phyloP scores from a whole-genome alignment of 495 filamentous ascomycete genomes.

The Corynascus novoguineensis region DNA sequence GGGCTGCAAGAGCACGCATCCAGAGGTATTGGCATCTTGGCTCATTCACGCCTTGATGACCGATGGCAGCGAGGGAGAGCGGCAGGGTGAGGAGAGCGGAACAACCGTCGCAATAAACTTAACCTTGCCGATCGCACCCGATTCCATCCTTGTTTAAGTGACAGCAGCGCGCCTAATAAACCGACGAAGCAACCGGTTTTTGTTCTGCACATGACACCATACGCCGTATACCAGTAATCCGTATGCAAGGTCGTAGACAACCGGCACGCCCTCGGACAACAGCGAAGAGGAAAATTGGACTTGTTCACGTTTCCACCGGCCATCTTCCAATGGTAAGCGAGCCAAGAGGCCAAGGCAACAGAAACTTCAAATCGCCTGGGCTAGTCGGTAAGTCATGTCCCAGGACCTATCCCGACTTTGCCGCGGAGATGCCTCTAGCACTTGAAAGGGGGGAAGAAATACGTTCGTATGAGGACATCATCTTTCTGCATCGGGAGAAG shows the following conservation, averaged over 20 bases:
- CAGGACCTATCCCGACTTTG: not conserved
- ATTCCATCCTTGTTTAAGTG: not conserved
- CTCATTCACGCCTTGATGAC: too few species aligned
- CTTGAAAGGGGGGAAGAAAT: too few species aligned
- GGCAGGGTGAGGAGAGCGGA: not conserved
- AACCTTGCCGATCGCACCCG: conserved; percentile 6
- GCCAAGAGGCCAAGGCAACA: not conserved
- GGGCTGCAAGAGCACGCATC: not conserved
- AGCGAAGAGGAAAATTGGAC: not conserved
- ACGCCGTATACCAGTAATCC: too few species aligned
- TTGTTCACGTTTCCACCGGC: too few species aligned
- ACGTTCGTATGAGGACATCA: too few species aligned
- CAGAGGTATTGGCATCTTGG: not conserved
- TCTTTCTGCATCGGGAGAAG: too few species aligned
- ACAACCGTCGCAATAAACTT: not conserved
- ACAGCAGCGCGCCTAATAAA: too few species aligned
- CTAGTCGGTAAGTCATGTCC: not conserved
- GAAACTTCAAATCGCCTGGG: not conserved
- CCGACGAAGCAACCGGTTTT: too few species aligned
- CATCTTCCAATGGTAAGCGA: too few species aligned
- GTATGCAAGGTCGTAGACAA: too few species aligned
- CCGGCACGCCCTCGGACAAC: too few species aligned
- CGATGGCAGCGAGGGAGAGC: not conserved
- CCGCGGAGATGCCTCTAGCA: conserved; percentile 10
- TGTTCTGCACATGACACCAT: too few species aligned